phyloP scores from a whole-genome alignment of 495 filamentous ascomycete species.

The Bacidia gigantensis region DNA sequence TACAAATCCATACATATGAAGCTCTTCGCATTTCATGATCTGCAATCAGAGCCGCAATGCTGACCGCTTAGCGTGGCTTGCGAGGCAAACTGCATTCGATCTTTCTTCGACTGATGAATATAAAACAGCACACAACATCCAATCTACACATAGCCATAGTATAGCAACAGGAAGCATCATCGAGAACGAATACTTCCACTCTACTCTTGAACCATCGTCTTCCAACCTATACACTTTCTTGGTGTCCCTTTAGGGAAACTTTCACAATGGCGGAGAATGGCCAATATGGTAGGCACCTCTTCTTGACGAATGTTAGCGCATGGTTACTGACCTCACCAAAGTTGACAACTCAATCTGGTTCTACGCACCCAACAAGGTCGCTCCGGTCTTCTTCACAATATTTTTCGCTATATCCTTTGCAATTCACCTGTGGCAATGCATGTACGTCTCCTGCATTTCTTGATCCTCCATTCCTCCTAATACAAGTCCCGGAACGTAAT shows the following conservation, averaged over 20 bases:
- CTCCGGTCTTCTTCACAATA: slow-evolving; percentile 51
- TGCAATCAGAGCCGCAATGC: background rate
- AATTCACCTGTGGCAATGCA: slow-evolving; percentile 48
- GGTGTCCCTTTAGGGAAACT: background rate
- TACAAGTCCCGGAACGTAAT: background rate
- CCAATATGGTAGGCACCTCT: background rate
- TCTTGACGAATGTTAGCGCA: background rate
- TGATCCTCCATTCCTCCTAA: slow-evolving; percentile 4
- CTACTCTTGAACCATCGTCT: too few relatives aligned
- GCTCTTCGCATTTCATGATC: background rate
- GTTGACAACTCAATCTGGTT: slow-evolving; percentile 31
- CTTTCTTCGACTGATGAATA: too few relatives aligned
- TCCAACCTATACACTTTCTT: too few relatives aligned
- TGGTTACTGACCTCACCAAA: background rate
- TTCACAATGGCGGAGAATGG: background rate
- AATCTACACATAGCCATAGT: background rate
- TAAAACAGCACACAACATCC: too few relatives aligned
- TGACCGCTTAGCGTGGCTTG: background rate
- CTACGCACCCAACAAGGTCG: slow-evolving; percentile 63
- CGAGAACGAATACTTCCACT: background rate
- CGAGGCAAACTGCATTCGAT: background rate
- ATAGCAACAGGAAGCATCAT: background rate
- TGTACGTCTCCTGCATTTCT: too few relatives aligned
- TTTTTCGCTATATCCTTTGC: slow-evolving; percentile 46
- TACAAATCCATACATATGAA: background rate